These are phyloP conservation scores for Kwoniella europaea DNA, from an alignment of 768 basidiomycete species.

Conservation along the genomic window DNA sequence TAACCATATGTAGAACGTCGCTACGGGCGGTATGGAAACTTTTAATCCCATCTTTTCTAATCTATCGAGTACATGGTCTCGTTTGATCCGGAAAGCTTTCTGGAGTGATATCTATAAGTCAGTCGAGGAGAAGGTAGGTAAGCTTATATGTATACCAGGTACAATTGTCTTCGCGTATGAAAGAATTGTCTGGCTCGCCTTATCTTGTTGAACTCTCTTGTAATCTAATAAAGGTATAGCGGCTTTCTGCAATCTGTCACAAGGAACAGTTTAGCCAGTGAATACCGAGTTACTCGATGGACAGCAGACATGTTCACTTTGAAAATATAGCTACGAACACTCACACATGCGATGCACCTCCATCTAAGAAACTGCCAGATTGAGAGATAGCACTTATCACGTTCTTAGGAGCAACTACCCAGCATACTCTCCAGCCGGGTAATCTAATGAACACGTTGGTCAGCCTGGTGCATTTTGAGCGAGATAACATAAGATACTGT, in stretches of 20 bases:
- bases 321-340: conserved; percentile 45
- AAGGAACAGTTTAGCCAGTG: no score
- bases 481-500: no score
- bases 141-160: background rate
- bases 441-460: no score
- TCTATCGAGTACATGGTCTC: conserved; percentile 85
- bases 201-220: conserved; percentile 70
- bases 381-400: conserved; percentile 74
- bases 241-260: conserved; percentile 73
- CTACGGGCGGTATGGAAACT: conserved; percentile 65
- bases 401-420: conserved; percentile 60
- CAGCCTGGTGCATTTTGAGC: no score
- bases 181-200: conserved; percentile 57
- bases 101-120: conserved; percentile 71
- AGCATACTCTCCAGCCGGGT: conserved; percentile 89
- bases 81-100: conserved; percentile 86
- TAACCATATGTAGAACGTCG: conserved; percentile 95
- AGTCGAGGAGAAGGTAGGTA: background rate
- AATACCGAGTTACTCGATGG: no score
- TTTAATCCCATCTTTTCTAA: conserved; percentile 77
- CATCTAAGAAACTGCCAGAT: conserved; percentile 90
- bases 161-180: background rate
- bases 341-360: conserved; percentile 90
- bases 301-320: background rate
- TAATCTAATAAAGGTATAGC: conserved; percentile 83